Evolutionary conservation across 306 rosid species (phyloP), one percentile per base, ranked within the genome.

Genomic region (Arachis hypogaea): DNA sequence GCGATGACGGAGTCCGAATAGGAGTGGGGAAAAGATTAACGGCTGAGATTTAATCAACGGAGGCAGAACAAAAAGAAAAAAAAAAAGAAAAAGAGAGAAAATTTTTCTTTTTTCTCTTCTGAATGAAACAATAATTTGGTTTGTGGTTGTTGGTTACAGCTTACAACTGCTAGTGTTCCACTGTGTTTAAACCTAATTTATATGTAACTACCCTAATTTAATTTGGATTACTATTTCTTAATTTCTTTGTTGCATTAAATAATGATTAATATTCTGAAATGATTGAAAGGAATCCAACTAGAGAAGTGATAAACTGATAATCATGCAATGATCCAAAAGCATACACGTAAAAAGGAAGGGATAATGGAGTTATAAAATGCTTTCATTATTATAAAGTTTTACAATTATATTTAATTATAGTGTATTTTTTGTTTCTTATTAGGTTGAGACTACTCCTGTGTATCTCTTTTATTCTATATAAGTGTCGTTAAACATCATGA

Each of bases 1-100:
- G 77, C 56, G 71, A 74, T 79, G 79, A 79, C 73, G 38, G 59
- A 77, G 62, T 74, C 40, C 60, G 29, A 78, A 58, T 63, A 55
- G 4, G 55, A 51, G 56, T 10, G 3, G 51, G 0, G n/a, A 3
- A 18, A 28, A 56, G 54, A 66, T 71, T 42, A 71, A 75, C 30
- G 78, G 77, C 8, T 60, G n/a, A 51, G 82, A 75, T 66, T 75
- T 45, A 61, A 80, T 75, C 50, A 29, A 63, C 63, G 33, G 38
- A 3, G 5, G 28, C 28, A 22, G 28, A 22, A 22, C 28, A 28
- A 62, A 11, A 18, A 78, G 38, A 68, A 62, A 11, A 51, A 8
- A n/a, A 45, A 8, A 6, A 5, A 33, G 51, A 38, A 28, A 45
- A 7, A 16, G 11, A 46, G 18, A 3, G 4, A 55, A 18, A 45